phyloP scores from a whole-genome alignment of 169 alveolate species.

The Eimeria falciformis region DNA sequence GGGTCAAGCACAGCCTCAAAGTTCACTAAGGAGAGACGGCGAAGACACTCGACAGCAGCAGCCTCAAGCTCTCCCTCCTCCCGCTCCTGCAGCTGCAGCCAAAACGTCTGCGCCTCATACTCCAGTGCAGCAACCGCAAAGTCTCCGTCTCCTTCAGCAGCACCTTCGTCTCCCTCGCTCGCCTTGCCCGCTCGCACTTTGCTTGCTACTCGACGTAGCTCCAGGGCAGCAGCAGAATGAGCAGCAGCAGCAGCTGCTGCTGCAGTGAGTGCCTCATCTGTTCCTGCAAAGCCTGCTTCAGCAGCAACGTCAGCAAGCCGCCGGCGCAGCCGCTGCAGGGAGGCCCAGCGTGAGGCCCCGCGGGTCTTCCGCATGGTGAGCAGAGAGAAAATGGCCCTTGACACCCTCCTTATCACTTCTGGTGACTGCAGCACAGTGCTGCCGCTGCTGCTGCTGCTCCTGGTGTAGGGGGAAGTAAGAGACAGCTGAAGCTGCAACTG shows the following conservation, averaged over 20 bases:
- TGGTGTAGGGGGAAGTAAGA: no score
- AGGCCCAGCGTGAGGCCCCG: background rate
- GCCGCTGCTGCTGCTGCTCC: conserved; percentile 23
- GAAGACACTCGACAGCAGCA: background rate
- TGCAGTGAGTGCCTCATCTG: background rate
- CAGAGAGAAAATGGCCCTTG: background rate
- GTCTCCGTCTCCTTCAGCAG: background rate
- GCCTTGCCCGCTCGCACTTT: background rate
- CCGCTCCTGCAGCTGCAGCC: conserved; percentile 34
- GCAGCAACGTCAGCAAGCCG: conserved; percentile 17
- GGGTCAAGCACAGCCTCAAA: conserved; percentile 5
- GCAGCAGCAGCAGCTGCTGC: conserved; percentile 14
- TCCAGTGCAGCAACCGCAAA: conserved; percentile 8
- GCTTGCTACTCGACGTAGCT: background rate
- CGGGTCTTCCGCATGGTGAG: background rate
- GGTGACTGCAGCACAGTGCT: conserved; percentile 5
- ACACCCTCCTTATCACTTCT: background rate
- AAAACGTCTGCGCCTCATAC: conserved; percentile 10
- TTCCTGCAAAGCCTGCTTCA: background rate
- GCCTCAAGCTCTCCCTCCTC: conserved; percentile 1
- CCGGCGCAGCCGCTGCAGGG: conserved; percentile 37
- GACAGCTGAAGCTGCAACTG: no score
- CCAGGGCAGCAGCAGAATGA: conserved; percentile 14
- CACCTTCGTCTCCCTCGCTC: background rate
- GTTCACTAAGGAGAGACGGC: background rate